phyloP scores from a whole-genome alignment of 129 eudicot genomes.

The Solidago caesia region DNA sequence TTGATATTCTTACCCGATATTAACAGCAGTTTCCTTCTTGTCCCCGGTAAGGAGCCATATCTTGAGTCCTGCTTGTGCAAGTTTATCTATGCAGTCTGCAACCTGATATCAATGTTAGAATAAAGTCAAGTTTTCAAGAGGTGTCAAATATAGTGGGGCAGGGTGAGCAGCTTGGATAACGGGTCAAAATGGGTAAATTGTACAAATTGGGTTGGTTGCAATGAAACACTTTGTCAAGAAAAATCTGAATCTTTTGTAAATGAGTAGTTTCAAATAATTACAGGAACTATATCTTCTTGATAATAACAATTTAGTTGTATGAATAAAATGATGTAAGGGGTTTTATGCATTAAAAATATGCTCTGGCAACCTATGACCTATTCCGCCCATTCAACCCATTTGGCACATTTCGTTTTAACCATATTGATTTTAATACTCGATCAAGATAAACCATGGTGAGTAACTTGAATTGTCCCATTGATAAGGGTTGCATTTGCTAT shows the following conservation, averaged over 20 bases:
- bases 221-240: neutral
- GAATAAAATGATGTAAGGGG: neutral
- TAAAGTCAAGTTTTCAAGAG: neutral
- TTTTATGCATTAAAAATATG: neutral
- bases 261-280: neutral
- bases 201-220: neutral
- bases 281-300: neutral
- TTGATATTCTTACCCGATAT: conserved; percentile 45
- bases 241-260: neutral
- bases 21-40: conserved; percentile 63
- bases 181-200: neutral
- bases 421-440: neutral
- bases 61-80: conserved; percentile 59
- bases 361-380: neutral
- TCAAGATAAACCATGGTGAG: neutral
- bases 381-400: neutral
- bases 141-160: neutral
- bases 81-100: conserved; percentile 62
- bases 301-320: neutral
- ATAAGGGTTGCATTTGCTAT: neutral
- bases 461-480: neutral
- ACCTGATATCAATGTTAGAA: conserved; percentile 37
- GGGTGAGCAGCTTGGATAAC: neutral
- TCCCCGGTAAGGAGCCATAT: conserved; percentile 65
- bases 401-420: neutral